Conservation (phyloP, 768 basidiomycete species). For the Termitomyces sp. region DNA sequence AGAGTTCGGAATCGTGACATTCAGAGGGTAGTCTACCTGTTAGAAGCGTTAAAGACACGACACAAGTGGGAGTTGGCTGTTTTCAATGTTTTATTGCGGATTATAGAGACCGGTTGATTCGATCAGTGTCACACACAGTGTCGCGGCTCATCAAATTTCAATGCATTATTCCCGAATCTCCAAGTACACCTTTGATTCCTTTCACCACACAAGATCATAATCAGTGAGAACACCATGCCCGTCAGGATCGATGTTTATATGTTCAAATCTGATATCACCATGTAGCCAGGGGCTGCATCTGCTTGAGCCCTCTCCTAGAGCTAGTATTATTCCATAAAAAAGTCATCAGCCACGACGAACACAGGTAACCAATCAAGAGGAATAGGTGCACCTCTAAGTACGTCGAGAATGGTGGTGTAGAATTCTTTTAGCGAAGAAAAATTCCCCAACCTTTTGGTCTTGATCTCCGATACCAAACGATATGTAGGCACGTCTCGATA, state of each 20-base stretch:
- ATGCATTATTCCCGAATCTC: no score
- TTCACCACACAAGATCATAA: no score
- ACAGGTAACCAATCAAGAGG: background rate
- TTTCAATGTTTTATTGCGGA: no score
- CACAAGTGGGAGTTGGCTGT: no score
- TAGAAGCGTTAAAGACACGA: no score
- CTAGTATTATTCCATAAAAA: background rate
- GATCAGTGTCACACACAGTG: no score
- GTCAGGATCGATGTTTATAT: background rate
- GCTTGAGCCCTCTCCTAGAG: background rate
- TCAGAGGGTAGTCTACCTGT: no score
- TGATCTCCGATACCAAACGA: background rate
- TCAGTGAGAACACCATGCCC: background rate
- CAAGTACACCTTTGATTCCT: no score
- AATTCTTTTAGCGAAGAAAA: background rate
- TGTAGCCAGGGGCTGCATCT: background rate
- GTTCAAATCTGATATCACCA: background rate
- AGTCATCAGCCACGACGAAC: background rate
- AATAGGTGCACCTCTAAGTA: background rate
- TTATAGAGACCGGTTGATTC: no score
- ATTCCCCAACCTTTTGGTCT: background rate
- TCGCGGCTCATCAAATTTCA: no score
- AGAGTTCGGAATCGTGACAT: no score
- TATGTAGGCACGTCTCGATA: background rate
- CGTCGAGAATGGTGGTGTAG: background rate